Conservation (phyloP, 2,329 filamentous ascomycete species). For the Neurospora sp. region DNA sequence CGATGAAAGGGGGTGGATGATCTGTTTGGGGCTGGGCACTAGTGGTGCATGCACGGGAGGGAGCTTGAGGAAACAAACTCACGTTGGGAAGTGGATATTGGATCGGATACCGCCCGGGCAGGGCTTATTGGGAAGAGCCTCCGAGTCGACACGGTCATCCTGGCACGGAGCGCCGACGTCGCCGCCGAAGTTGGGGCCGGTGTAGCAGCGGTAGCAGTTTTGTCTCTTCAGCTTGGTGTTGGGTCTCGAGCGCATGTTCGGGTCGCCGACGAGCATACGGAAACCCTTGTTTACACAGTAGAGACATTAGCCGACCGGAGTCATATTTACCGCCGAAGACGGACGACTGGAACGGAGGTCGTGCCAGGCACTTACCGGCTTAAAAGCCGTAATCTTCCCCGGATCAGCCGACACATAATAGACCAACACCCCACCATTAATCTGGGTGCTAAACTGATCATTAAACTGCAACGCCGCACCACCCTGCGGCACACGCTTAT, state of each 20-base stretch:
- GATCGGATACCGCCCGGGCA: slow-evolving; percentile 35
- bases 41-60: slow-evolving; percentile 25
- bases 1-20: slow-evolving; percentile 43
- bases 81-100: slow-evolving; percentile 39
- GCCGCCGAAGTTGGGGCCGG: slow-evolving; percentile 34
- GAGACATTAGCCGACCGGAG: slow-evolving; percentile 26
- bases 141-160: slow-evolving; percentile 24
- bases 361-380: slow-evolving; percentile 36
- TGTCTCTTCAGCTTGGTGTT: slow-evolving; percentile 23
- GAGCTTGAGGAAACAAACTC: slow-evolving; percentile 13
- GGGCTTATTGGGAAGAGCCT: slow-evolving; percentile 26
- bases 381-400: slow-evolving; percentile 33
- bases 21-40: slow-evolving; percentile 26
- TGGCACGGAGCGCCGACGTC: slow-evolving; percentile 27
- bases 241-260: slow-evolving; percentile 24
- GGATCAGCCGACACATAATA: slow-evolving; percentile 36
- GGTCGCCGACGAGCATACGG: slow-evolving; percentile 37
- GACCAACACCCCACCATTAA: slow-evolving; percentile 32
- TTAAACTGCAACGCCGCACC: slow-evolving; percentile 42
- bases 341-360: neutral
- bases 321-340: neutral
- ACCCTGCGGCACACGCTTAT: slow-evolving; percentile 30
- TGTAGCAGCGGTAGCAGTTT: slow-evolving; percentile 36
- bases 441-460: slow-evolving; percentile 32
- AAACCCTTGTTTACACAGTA: slow-evolving; percentile 10